Percentiles rank a stretch among this genome's conserved stretches.
These are phyloP conservation scores for Apiospora hydei DNA, from an alignment of 2,329 filamentous ascomycete species.

Conservation along the genomic window DNA sequence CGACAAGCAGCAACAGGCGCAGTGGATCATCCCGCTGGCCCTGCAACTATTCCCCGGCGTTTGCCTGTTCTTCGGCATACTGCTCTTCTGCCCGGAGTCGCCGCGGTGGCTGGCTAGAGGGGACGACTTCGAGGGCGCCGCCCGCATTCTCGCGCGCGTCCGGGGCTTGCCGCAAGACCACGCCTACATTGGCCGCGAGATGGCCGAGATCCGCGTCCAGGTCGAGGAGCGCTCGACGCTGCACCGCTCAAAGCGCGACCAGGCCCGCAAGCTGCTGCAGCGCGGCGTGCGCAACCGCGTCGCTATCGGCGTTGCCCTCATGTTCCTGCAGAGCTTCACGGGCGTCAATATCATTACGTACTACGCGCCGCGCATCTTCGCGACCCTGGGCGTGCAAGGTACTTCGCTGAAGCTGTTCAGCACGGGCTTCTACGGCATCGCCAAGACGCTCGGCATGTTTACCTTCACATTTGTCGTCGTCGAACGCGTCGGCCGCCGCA, in stretches of 20 bases:
- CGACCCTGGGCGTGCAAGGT: conserved; percentile 45
- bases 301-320: conserved; percentile 61
- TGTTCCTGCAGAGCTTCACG: conserved; percentile 55
- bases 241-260: conserved; percentile 39
- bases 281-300: conserved; percentile 51
- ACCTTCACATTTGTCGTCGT: conserved; percentile 53
- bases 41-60: conserved; percentile 50
- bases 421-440: conserved; percentile 51
- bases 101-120: conserved; percentile 47
- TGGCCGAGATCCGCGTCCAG: conserved; percentile 66
- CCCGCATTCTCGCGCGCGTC: conserved; percentile 49
- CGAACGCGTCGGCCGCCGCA: conserved; percentile 55
- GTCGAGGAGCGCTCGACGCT: conserved; percentile 45
- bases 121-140: conserved; percentile 48
- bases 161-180: conserved; percentile 59
- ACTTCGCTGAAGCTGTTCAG: conserved; percentile 45
- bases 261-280: conserved; percentile 45
- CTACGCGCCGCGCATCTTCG: conserved; percentile 52
- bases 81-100: conserved; percentile 44
- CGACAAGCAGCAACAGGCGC: conserved; percentile 33
- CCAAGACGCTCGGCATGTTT: conserved; percentile 47
- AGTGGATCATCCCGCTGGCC: conserved; percentile 53
- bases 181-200: conserved; percentile 61
- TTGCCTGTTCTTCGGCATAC: conserved; percentile 44
- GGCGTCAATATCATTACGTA: conserved; percentile 69